Conservation (phyloP, 139 green algal genomes). For the Zygnema circumcarinatum region DNA sequence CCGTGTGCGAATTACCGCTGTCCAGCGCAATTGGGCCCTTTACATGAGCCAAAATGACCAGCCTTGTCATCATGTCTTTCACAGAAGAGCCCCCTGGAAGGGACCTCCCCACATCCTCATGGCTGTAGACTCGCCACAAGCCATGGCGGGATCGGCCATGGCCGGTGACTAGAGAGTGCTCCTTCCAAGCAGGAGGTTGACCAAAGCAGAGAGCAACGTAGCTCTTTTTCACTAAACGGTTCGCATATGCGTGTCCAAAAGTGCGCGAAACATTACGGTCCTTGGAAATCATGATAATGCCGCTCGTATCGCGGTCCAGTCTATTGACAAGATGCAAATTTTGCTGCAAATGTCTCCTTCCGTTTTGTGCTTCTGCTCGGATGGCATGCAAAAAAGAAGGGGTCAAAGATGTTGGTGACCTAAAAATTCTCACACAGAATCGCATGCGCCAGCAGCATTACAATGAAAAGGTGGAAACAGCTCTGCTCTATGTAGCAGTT, state of each 20-base stretch:
- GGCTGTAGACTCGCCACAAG: constrained; percentile 54
- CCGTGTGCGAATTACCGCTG: not conserved
- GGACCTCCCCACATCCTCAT: constrained; percentile 41
- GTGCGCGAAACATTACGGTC: not conserved
- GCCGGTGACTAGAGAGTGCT: constrained; percentile 14
- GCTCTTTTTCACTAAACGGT: constrained; percentile 22
- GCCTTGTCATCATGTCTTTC: constrained; percentile 20
- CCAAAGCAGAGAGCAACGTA: constrained; percentile 41
- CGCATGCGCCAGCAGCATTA: not conserved
- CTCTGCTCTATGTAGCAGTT: no score
- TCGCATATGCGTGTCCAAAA: constrained; percentile 34
- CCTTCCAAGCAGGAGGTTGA: constrained; percentile 3
- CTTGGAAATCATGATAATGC: constrained; percentile 49
- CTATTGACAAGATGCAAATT: constrained; percentile 32
- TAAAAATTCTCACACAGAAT: not conserved
- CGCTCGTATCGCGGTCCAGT: constrained; percentile 55
- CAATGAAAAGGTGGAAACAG: not conserved
- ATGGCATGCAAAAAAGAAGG: not conserved
- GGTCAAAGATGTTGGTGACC: not conserved
- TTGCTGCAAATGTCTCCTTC: not conserved
- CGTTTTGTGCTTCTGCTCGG: not conserved
- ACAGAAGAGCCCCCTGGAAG: constrained; percentile 46
- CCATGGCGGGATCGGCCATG: constrained; percentile 54
- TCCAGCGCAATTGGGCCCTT: not conserved
- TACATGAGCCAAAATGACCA: constrained; percentile 10